Conservation (phyloP, 2,329 filamentous ascomycete genomes). For the Pseudogymnoascus sp. region DNA sequence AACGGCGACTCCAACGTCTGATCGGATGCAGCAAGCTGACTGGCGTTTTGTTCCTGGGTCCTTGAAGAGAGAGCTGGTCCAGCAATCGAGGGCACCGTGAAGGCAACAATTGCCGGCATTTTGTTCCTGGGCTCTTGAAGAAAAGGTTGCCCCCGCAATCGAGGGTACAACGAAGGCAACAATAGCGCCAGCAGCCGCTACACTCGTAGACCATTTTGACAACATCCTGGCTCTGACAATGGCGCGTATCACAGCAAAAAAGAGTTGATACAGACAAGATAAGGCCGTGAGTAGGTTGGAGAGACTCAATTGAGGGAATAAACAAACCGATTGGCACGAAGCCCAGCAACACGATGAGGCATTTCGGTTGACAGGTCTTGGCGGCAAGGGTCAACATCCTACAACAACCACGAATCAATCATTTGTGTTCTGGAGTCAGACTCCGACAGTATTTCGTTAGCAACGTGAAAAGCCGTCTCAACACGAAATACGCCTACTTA, state of each 20-base stretch:
- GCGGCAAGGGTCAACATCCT: too few species aligned
- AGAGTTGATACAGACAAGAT: background rate
- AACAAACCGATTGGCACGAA: background rate
- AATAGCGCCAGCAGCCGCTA: background rate
- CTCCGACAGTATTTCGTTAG: too few species aligned
- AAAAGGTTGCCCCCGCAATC: background rate
- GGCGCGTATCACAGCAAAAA: background rate
- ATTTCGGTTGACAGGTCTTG: too few species aligned
- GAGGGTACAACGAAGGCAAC: background rate
- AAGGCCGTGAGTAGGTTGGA: background rate
- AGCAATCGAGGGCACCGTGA: background rate
- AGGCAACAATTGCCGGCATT: slow-evolving; percentile 10
- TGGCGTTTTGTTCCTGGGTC: slow-evolving; percentile 13
- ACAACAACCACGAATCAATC: too few species aligned
- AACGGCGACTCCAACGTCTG: slow-evolving; percentile 30
- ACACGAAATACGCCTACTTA: too few species aligned
- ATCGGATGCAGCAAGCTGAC: slow-evolving; percentile 24
- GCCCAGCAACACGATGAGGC: background rate
- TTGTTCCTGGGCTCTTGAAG: slow-evolving; percentile 6
- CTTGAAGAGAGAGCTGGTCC: background rate
- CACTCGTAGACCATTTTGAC: slow-evolving; percentile 1
- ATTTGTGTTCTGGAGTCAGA: too few species aligned
- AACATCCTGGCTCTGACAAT: background rate
- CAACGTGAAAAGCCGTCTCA: too few species aligned
- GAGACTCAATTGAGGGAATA: background rate